Percentiles rank a stretch among this genome's conserved stretches.
These are phyloP conservation scores for Ganoderma multipileum DNA, from an alignment of 1,284 basidiomycete genomes.

Conservation along the genomic window DNA sequence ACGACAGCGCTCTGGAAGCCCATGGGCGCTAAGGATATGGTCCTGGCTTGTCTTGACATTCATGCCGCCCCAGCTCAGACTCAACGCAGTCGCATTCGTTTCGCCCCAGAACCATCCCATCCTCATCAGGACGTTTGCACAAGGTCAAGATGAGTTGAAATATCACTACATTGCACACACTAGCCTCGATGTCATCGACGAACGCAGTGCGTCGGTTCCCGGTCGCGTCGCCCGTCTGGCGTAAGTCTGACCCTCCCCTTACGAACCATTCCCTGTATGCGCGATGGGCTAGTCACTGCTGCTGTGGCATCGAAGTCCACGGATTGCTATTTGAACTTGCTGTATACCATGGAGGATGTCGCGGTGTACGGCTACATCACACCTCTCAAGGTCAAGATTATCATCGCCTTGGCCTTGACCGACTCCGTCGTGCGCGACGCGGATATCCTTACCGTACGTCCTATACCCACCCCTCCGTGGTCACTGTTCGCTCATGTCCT, in stretches of 20 bases:
- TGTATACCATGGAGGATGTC: constrained; percentile 83
- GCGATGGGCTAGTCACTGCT: constrained; percentile 47
- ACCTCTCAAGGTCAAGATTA: constrained; percentile 81
- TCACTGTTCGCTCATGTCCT: background rate
- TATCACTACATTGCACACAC: constrained; percentile 87
- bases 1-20: too few relatives aligned
- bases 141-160: constrained; percentile 69
- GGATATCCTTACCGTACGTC: constrained; percentile 70
- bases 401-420: constrained; percentile 76
- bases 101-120: constrained; percentile 84
- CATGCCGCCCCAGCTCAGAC: constrained; percentile 70
- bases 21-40: background rate
- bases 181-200: constrained; percentile 81
- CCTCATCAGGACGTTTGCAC: constrained; percentile 71
- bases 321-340: constrained; percentile 79
- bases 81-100: constrained; percentile 82
- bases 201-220: constrained; percentile 52
- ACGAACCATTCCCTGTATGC: background rate
- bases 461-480: background rate
- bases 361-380: constrained; percentile 87
- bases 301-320: constrained; percentile 59
- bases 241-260: constrained; percentile 16
- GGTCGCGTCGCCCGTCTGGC: constrained; percentile 15
- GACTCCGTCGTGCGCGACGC: constrained; percentile 79
- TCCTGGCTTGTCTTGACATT: constrained; percentile 4